These are phyloP conservation scores for Limtongozyma cylindracea DNA, from an alignment of 805 yeast genomes.

Conservation along the genomic window DNA sequence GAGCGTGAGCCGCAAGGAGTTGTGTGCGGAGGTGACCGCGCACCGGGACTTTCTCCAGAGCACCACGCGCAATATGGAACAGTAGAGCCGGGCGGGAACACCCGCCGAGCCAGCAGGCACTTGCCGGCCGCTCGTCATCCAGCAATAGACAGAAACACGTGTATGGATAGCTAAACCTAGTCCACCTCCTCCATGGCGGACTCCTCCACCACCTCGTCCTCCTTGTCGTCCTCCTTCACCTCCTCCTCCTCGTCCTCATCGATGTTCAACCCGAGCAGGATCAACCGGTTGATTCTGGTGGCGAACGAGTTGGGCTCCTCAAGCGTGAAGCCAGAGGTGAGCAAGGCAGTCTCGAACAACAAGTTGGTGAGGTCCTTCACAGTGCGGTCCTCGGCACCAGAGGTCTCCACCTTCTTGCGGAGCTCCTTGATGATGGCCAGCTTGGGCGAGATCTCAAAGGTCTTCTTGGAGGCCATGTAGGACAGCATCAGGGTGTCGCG, in stretches of 20 bases:
- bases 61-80: no score
- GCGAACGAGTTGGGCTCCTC: conserved; percentile 98
- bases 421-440: conserved; percentile 89
- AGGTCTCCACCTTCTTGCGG: conserved; percentile 87
- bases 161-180: no score
- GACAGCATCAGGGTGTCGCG: conserved; percentile 98
- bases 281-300: conserved; percentile 91
- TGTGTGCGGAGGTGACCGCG: no score
- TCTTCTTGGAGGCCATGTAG: conserved; percentile 99
- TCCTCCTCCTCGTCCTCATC: conserved; percentile 36
- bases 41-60: no score
- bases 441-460: conserved; percentile 94
- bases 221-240: conserved; percentile 20
- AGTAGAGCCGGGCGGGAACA: no score
- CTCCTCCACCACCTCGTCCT: conserved; percentile 23
- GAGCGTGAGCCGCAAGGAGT: no score
- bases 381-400: conserved; percentile 95
- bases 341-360: conserved; percentile 91
- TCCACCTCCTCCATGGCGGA: conserved; percentile 98
- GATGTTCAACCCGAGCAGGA: conserved; percentile 92
- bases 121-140: no score
- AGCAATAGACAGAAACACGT: no score
- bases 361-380: conserved; percentile 93
- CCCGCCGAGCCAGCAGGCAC: no score
- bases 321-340: conserved; percentile 96